Conservation (phyloP, 768 basidiomycete genomes). For the Terana coerulea region DNA sequence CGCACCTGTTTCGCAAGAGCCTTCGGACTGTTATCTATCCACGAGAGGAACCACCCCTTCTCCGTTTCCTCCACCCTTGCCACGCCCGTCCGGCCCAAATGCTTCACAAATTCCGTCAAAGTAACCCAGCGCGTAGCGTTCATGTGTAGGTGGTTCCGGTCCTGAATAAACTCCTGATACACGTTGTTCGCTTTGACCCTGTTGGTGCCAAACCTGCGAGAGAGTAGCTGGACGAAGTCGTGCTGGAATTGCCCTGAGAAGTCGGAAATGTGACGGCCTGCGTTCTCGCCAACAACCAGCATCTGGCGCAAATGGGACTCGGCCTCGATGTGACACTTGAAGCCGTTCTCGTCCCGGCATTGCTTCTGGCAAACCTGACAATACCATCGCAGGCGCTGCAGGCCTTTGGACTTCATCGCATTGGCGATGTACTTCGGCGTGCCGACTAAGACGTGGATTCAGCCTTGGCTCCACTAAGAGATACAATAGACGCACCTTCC, state of each 20-base stretch:
- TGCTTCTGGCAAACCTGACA: slow-evolving; percentile 99
- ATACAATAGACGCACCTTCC: slow-evolving; percentile 50
- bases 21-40: slow-evolving; percentile 96
- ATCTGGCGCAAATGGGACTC: slow-evolving; percentile 94
- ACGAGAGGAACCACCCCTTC: slow-evolving; percentile 96
- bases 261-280: slow-evolving; percentile 86
- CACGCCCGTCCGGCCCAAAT: slow-evolving; percentile 81
- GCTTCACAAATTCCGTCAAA: slow-evolving; percentile 91
- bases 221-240: slow-evolving; percentile 88
- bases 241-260: slow-evolving; percentile 87
- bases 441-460: slow-evolving; percentile 48
- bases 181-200: slow-evolving; percentile 93
- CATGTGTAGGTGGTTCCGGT: slow-evolving; percentile 96
- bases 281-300: slow-evolving; percentile 94
- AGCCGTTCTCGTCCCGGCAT: slow-evolving; percentile 98
- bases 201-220: slow-evolving; percentile 91
- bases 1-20: slow-evolving; percentile 85
- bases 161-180: slow-evolving; percentile 96
- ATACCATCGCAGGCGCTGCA: slow-evolving; percentile 95
- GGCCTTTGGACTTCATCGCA: slow-evolving; percentile 96
- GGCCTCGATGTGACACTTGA: slow-evolving; percentile 90
- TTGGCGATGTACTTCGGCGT: slow-evolving; percentile 90
- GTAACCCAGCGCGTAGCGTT: slow-evolving; percentile 98
- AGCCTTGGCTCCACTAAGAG: background rate
- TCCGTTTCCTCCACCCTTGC: slow-evolving; percentile 97